phyloP scores from a whole-genome alignment of 805 yeast genomes.

The Monosporozyma servazzii region DNA sequence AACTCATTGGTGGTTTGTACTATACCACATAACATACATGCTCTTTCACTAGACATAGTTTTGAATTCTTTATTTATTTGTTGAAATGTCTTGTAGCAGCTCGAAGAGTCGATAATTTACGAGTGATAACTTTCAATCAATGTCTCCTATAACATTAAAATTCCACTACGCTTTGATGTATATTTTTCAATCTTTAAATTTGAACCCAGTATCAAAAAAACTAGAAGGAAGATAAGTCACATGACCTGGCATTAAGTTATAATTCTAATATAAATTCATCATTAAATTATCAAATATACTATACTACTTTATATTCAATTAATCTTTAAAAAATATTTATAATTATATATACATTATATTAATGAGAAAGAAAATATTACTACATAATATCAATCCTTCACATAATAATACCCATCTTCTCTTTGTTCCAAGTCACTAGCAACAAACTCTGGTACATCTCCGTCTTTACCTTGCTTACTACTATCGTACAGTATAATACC shows the following conservation, averaged over 20 bases:
- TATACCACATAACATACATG: slow-evolving; percentile 94
- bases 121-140: too few relatives aligned
- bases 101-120: neutral
- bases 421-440: slow-evolving; percentile 19
- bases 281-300: too few relatives aligned
- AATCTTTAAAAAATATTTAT: too few relatives aligned
- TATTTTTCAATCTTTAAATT: neutral
- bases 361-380: too few relatives aligned
- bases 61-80: neutral
- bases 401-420: slow-evolving; percentile 24
- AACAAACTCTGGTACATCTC: slow-evolving; percentile 23
- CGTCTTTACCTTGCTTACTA: slow-evolving; percentile 25
- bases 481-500: slow-evolving; percentile 42
- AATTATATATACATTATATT: neutral
- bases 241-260: neutral
- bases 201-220: neutral
- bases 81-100: neutral
- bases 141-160: neutral
- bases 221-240: neutral
- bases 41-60: slow-evolving; percentile 53
- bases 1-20: slow-evolving; percentile 76
- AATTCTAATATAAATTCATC: neutral
- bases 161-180: neutral
- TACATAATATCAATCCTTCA: neutral
- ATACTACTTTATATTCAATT: neutral